These are phyloP conservation scores for Mercurialis annua DNA, from an alignment of 345 rosid genomes.

Conservation along the genomic window DNA sequence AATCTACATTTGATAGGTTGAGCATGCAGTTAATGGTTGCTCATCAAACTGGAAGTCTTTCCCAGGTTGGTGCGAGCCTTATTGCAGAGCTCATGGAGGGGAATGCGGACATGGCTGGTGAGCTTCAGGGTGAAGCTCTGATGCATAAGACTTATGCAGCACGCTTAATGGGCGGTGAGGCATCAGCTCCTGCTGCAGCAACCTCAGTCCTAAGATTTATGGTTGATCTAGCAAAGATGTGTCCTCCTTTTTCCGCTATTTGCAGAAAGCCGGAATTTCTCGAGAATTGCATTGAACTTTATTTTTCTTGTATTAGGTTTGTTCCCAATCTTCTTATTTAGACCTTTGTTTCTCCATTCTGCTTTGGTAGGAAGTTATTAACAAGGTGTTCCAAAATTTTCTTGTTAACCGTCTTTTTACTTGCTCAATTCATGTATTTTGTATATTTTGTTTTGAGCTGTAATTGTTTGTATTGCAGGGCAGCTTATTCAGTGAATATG, in stretches of 20 bases:
- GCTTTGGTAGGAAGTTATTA: conserved; percentile 1
- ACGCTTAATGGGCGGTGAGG: conserved; percentile 97
- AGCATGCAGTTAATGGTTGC: conserved; percentile 85
- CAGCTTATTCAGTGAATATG: conserved; percentile 83
- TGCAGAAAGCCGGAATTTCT: conserved; percentile 92
- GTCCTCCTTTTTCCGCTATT: conserved; percentile 84
- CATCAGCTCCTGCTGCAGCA: conserved; percentile 98
- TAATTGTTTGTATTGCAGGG: conserved; percentile 50
- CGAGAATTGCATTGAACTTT: conserved; percentile 88
- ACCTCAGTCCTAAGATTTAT: conserved; percentile 93
- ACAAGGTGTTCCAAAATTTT: conserved; percentile 1
- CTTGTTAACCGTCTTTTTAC: neutral
- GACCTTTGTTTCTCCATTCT: conserved; percentile 12
- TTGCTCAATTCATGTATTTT: conserved; percentile 1
- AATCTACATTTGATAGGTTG: conserved; percentile 90
- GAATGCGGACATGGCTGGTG: conserved; percentile 85
- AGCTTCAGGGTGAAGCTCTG: conserved; percentile 99
- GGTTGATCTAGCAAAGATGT: conserved; percentile 99
- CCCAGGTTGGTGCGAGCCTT: conserved; percentile 83
- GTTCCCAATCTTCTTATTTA: conserved; percentile 30
- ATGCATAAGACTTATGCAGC: conserved; percentile 99
- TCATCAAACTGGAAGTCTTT: conserved; percentile 83
- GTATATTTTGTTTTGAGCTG: neutral
- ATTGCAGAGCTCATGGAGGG: conserved; percentile 95
- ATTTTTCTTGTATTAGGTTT: conserved; percentile 94